Evolutionary conservation across 371 early-diverging fungal species (phyloP).

Genomic region (Mycotypha africana): DNA sequence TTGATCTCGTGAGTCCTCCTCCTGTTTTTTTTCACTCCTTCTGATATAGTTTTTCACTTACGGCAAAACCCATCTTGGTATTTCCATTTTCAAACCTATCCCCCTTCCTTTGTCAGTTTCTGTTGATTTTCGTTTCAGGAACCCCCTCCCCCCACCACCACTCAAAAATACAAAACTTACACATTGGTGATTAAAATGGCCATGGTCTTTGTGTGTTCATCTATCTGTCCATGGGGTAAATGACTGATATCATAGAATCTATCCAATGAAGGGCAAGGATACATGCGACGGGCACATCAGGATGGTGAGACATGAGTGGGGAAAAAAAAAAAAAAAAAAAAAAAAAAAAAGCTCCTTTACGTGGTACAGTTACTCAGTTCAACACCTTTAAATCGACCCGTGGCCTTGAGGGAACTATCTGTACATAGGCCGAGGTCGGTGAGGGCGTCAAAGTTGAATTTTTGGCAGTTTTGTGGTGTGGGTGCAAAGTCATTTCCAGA

Average conservation of each 20-base stretch:
- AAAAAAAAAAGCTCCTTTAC: too few species aligned
- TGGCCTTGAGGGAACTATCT: conserved; percentile 14
- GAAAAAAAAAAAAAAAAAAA: too few species aligned
- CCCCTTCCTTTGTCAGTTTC: too few species aligned
- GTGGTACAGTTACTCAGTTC: conserved; percentile 36
- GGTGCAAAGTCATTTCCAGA: background rate
- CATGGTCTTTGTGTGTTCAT: conserved; percentile 28
- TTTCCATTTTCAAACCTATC: conserved; percentile 43
- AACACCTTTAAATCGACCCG: conserved; percentile 11
- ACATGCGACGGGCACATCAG: too few species aligned
- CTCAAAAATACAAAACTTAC: too few species aligned
- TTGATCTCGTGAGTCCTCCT: background rate
- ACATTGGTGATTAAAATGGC: conserved; percentile 44
- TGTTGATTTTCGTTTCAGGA: too few species aligned
- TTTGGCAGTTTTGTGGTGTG: conserved; percentile 2
- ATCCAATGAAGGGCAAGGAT: too few species aligned
- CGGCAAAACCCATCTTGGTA: conserved; percentile 39
- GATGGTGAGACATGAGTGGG: too few species aligned
- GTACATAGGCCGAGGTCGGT: conserved; percentile 11
- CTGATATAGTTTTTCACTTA: conserved; percentile 9
- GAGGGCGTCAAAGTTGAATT: conserved; percentile 11
- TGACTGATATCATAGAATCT: conserved; percentile 36
- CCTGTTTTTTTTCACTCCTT: background rate
- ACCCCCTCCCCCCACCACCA: too few species aligned
- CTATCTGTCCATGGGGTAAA: conserved; percentile 28